These are phyloP conservation scores for Agroathelia rolfsii DNA, from an alignment of 1,284 basidiomycete genomes.

Conservation along the genomic window DNA sequence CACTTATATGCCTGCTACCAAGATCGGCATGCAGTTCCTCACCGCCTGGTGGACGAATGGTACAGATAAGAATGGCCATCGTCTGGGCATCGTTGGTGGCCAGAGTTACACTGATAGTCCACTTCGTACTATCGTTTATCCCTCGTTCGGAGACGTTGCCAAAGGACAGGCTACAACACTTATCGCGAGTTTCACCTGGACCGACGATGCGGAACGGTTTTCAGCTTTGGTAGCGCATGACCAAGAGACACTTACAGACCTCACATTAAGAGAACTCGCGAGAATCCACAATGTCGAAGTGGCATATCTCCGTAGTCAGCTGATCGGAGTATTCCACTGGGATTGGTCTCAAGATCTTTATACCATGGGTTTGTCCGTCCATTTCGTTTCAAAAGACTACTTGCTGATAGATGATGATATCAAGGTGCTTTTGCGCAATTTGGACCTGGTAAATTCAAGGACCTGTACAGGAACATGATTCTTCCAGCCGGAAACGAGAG, in stretches of 20 bases:
- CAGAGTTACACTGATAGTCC: constrained; percentile 20
- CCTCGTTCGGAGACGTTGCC: constrained; percentile 14
- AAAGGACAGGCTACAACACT: constrained; percentile 8
- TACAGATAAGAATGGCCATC: constrained; percentile 8
- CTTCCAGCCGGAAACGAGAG: constrained; percentile 8
- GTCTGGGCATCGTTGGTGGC: constrained; percentile 15
- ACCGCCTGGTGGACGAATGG: constrained; percentile 20
- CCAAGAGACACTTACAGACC: constrained; percentile 8
- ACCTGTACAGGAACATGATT: constrained; percentile 10
- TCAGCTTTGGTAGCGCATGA: constrained; percentile 6
- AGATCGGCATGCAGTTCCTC: constrained; percentile 24
- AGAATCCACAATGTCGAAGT: constrained; percentile 9
- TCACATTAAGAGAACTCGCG: constrained; percentile 10
- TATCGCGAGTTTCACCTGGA: constrained; percentile 15
- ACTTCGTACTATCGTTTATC: constrained; percentile 23
- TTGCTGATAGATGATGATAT: no score
- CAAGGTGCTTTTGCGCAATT: constrained; percentile 13
- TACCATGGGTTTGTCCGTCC: constrained; percentile 15
- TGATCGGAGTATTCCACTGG: constrained; percentile 13
- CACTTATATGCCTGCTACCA: constrained; percentile 20
- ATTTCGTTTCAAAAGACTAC: not conserved
- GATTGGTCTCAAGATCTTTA: constrained; percentile 18
- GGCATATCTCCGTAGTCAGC: constrained; percentile 10
- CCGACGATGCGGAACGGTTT: constrained; percentile 12
- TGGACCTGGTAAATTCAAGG: constrained; percentile 13